Conservation (phyloP, 352 stramenopile genomes). For the Elongisporangium undulatum region DNA sequence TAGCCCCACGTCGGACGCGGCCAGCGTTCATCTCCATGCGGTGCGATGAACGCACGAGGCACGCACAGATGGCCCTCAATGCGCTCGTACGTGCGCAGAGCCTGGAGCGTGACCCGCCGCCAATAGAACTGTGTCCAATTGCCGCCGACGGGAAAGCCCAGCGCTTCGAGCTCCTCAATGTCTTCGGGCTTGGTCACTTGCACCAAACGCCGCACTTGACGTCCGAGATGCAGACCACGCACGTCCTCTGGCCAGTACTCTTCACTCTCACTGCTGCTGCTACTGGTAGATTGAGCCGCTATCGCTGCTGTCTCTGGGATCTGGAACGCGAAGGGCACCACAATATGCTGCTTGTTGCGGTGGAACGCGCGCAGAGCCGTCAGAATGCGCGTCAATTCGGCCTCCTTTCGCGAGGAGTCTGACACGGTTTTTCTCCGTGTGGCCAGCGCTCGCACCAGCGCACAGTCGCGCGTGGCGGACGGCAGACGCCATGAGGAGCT, state of each 20-base stretch:
- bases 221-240: constrained; percentile 33
- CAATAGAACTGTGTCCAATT: constrained; percentile 48
- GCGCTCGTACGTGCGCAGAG: constrained; percentile 26
- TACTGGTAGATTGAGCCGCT: neutral
- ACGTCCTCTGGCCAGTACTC: constrained; percentile 31
- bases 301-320: constrained; percentile 10
- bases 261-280: neutral
- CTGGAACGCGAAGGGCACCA: constrained; percentile 35
- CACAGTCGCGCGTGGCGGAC: neutral
- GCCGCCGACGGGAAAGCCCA: constrained; percentile 22
- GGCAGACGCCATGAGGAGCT: neutral
- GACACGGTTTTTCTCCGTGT: neutral
- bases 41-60: constrained; percentile 32
- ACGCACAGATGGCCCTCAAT: constrained; percentile 31
- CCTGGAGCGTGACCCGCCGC: constrained; percentile 19
- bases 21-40: constrained; percentile 19
- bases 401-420: neutral
- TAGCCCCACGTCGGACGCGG: constrained; percentile 28
- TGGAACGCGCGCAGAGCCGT: constrained; percentile 32
- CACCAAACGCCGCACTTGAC: constrained; percentile 24
- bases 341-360: constrained; percentile 31
- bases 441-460: neutral
- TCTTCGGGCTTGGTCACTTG: neutral
- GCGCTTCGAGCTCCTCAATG: constrained; percentile 15
- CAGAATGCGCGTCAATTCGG: neutral